A percentile compares a stretch with the other conserved stretches of the same genome.
These are phyloP conservation scores for Saturnispora serradocipensis DNA, from an alignment of 805 yeast genomes.

Conservation along the genomic window DNA sequence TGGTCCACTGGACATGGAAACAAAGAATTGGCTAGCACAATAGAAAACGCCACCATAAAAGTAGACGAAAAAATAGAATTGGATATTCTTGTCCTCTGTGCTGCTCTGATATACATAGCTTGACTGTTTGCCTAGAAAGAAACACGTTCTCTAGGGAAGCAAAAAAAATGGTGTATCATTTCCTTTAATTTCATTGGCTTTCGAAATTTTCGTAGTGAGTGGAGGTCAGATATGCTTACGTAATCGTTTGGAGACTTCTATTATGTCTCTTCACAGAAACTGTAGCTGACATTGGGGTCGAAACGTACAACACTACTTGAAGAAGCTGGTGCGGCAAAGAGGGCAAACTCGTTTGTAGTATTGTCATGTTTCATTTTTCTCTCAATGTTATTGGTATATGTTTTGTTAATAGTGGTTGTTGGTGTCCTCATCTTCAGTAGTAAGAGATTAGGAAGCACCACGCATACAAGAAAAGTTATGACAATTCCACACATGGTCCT, in stretches of 20 bases:
- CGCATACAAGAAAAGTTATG: conserved; percentile 9
- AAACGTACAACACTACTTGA: conserved; percentile 17
- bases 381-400: conserved; percentile 14
- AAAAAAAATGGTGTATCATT: conserved; percentile 9
- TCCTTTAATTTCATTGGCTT: conserved; percentile 11
- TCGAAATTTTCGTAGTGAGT: neutral
- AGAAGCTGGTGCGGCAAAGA: neutral
- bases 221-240: neutral
- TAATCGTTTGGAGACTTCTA: neutral
- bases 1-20: conserved; percentile 39
- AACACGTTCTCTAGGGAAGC: neutral
- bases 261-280: conserved; percentile 13
- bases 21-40: conserved; percentile 27
- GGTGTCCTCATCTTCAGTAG: conserved; percentile 21
- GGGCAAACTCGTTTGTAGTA: neutral
- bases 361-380: neutral
- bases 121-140: neutral
- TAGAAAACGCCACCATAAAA: conserved; percentile 59
- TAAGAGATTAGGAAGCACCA: conserved; percentile 23
- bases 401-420: conserved; percentile 18
- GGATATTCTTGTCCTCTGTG: conserved; percentile 47
- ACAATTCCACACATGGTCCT: conserved; percentile 19
- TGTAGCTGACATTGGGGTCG: conserved; percentile 25
- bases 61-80: conserved; percentile 64
- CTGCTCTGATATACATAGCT: conserved; percentile 36